phyloP scores from a whole-genome alignment of 2,329 filamentous ascomycete species.

The Huntiella decipiens region DNA sequence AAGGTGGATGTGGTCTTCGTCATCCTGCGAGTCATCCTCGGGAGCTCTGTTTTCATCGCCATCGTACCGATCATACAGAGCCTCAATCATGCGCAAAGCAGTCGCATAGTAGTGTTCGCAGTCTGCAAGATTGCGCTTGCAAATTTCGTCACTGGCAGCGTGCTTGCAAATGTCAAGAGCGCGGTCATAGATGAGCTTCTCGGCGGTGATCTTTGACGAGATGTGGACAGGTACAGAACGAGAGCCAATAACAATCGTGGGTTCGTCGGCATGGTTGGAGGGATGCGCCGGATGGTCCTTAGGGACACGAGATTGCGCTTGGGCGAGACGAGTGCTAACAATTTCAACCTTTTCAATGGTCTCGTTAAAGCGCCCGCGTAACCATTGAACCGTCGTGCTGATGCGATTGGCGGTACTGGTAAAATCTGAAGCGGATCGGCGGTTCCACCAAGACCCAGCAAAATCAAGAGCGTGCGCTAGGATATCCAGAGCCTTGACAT shows the following conservation, averaged over 20 bases:
- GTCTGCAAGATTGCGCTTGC: constrained; percentile 67
- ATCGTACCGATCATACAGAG: constrained; percentile 63
- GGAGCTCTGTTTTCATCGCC: constrained; percentile 28
- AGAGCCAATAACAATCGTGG: constrained; percentile 37
- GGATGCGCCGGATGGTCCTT: constrained; percentile 74
- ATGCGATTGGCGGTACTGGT: constrained; percentile 49
- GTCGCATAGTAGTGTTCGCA: constrained; percentile 90
- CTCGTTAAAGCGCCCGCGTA: constrained; percentile 85
- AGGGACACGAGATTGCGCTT: constrained; percentile 69
- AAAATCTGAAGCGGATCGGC: constrained; percentile 49
- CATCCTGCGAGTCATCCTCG: constrained; percentile 18
- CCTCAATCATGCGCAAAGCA: constrained; percentile 85
- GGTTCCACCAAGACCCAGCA: constrained; percentile 78
- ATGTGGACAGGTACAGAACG: constrained; percentile 64
- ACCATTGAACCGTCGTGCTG: constrained; percentile 90
- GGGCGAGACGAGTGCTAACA: constrained; percentile 70
- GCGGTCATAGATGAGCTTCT: constrained; percentile 95
- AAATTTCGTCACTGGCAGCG: constrained; percentile 88
- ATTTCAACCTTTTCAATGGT: constrained; percentile 91
- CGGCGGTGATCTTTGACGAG: constrained; percentile 76
- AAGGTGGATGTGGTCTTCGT: constrained; percentile 52
- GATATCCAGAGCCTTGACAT: constrained; percentile 81
- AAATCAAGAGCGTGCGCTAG: constrained; percentile 92
- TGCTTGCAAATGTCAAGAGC: constrained; percentile 91
- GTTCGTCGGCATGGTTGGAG: constrained; percentile 44